These are phyloP conservation scores for Colletotrichum spinosum DNA, from an alignment of 2,329 filamentous ascomycete genomes.

Conservation along the genomic window DNA sequence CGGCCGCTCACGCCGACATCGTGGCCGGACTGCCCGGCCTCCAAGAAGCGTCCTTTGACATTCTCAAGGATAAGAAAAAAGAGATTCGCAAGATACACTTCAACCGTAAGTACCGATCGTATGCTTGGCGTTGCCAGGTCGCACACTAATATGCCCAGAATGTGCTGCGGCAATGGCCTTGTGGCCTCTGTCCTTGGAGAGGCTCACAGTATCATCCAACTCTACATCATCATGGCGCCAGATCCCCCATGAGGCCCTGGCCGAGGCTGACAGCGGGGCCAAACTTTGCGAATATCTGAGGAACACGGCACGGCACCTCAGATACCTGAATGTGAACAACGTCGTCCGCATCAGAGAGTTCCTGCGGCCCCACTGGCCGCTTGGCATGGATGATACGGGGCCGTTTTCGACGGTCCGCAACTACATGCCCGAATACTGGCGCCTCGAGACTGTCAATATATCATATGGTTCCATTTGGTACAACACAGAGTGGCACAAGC, in stretches of 20 bases:
- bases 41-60: slow-evolving; percentile 34
- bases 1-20: slow-evolving; percentile 40
- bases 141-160: slow-evolving; percentile 22
- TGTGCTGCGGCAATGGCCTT: slow-evolving; percentile 33
- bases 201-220: slow-evolving; percentile 37
- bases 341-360: slow-evolving; percentile 39
- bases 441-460: slow-evolving; percentile 37
- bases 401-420: slow-evolving; percentile 22
- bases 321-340: slow-evolving; percentile 36
- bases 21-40: slow-evolving; percentile 37
- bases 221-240: slow-evolving; percentile 40
- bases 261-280: slow-evolving; percentile 37
- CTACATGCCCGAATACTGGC: slow-evolving; percentile 26
- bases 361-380: slow-evolving; percentile 39
- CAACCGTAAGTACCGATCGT: slow-evolving; percentile 25
- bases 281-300: slow-evolving; percentile 35
- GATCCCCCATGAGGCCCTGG: slow-evolving; percentile 39
- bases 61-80: slow-evolving; percentile 36
- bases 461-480: slow-evolving; percentile 40
- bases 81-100: slow-evolving; percentile 34
- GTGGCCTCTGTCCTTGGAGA: slow-evolving; percentile 39
- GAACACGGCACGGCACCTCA: slow-evolving; percentile 33
- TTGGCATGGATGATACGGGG: slow-evolving; percentile 28
- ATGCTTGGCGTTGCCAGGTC: too few species aligned
- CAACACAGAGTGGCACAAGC: slow-evolving; percentile 39